phyloP scores from a whole-genome alignment of 1,284 basidiomycete genomes.

The Cryptococcus sp. region DNA sequence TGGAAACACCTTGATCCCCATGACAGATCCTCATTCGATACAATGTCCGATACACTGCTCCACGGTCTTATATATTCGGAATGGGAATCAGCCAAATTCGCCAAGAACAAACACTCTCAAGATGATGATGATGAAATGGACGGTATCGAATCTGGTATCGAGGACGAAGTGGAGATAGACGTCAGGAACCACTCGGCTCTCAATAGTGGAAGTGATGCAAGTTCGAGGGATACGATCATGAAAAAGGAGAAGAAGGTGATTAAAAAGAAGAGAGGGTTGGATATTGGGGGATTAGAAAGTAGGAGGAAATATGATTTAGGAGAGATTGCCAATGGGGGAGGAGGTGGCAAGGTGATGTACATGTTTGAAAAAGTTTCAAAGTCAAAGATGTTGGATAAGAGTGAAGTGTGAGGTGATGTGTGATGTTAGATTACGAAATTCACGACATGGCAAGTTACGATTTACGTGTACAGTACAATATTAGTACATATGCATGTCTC shows the following conservation, averaged over 20 bases:
- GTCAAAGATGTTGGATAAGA: conserved; percentile 11
- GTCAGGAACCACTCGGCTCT: too few species aligned
- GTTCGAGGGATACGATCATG: conserved; percentile 1
- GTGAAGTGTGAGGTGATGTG: too few species aligned
- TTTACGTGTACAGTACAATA: too few species aligned
- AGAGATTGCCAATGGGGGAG: conserved; percentile 22
- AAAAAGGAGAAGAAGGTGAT: conserved; percentile 12
- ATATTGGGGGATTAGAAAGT: background rate
- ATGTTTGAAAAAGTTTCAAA: conserved; percentile 44
- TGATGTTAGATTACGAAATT: too few species aligned
- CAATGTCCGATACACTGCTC: conserved; percentile 49
- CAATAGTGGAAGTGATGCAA: background rate
- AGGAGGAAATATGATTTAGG: conserved; percentile 31
- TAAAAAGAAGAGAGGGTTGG: background rate
- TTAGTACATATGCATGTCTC: too few species aligned
- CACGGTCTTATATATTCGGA: conserved; percentile 17
- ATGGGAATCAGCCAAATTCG: background rate
- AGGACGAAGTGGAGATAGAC: background rate
- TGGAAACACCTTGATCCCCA: conserved; percentile 74
- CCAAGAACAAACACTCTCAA: background rate
- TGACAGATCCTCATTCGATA: conserved; percentile 46
- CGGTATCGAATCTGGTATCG: conserved; percentile 2
- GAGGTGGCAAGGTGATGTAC: conserved; percentile 40
- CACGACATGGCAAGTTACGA: too few species aligned
- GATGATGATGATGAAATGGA: conserved; percentile 8